Conservation (phyloP, 164 flowering plant species). For the Echeveria elegans region DNA sequence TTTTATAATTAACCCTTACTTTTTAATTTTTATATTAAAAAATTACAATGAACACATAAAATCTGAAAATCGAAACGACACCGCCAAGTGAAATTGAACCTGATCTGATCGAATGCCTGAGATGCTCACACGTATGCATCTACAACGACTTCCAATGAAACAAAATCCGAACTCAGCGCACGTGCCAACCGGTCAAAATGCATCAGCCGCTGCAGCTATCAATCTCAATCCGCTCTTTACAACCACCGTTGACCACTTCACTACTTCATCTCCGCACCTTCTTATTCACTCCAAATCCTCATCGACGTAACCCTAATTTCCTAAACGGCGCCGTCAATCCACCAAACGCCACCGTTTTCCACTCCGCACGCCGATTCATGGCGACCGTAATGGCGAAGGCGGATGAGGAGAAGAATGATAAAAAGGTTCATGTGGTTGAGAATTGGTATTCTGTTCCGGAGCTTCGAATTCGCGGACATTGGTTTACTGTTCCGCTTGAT, state of each 20-base stretch:
- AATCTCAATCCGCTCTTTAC: not conserved
- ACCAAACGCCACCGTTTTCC: not conserved
- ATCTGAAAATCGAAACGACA: too few species aligned
- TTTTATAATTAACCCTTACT: too few species aligned
- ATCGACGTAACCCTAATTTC: not conserved
- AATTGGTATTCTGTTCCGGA: slow-evolving; percentile 89
- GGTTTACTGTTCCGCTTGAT: slow-evolving; percentile 84
- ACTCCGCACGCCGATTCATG: not conserved
- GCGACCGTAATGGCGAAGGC: not conserved
- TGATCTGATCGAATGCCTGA: too few species aligned
- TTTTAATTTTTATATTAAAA: too few species aligned
- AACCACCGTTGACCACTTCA: not conserved
- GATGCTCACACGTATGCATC: too few species aligned
- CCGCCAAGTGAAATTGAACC: too few species aligned
- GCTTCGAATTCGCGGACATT: slow-evolving; percentile 83
- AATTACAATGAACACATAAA: too few species aligned
- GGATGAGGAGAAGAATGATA: too few species aligned
- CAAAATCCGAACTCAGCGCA: not conserved
- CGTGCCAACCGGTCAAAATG: slow-evolving; percentile 1
- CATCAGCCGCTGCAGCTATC: not conserved
- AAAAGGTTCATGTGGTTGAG: slow-evolving; percentile 49
- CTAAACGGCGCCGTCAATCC: not conserved
- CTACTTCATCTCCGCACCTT: not conserved
- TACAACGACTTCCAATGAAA: too few species aligned
- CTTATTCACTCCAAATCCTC: not conserved